Percentiles rank a stretch among this genome's conserved stretches.
Evolutionary conservation across 2,329 filamentous ascomycete species (phyloP).

Genomic region (Neonectria coccinea): DNA sequence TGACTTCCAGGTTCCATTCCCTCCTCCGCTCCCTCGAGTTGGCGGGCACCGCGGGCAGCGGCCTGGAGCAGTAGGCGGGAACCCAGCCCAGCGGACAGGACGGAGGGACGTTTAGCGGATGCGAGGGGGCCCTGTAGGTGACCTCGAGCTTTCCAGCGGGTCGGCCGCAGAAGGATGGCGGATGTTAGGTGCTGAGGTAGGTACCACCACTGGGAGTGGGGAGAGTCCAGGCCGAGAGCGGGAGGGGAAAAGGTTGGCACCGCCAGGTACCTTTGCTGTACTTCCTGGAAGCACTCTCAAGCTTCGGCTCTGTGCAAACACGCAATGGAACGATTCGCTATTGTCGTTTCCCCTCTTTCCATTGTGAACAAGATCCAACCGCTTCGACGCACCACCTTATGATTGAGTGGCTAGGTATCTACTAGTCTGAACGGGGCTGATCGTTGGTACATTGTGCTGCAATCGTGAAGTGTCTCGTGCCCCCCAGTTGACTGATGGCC

Average conservation of each 20-base stretch:
- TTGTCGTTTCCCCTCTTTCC: not conserved
- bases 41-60: conserved; percentile 8
- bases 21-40: not conserved
- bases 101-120: conserved; percentile 19
- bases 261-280: conserved; percentile 22
- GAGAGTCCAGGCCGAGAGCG: conserved; percentile 20
- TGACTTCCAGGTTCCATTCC: conserved; percentile 4
- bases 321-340: not conserved
- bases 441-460: conserved; percentile 13
- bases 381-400: conserved; percentile 8
- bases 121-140: conserved; percentile 14
- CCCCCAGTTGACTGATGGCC: conserved; percentile 15
- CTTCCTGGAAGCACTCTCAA: not conserved
- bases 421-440: conserved; percentile 14
- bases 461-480: conserved; percentile 26
- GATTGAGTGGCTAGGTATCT: conserved; percentile 2
- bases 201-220: conserved; percentile 15
- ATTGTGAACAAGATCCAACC: not conserved
- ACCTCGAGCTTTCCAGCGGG: not conserved
- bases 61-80: conserved; percentile 2
- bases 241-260: conserved; percentile 20
- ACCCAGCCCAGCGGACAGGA: conserved; percentile 10
- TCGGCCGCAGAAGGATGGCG: conserved; percentile 5
- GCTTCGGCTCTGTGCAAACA: not conserved
- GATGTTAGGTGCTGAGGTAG: conserved; percentile 4